Evolutionary conservation across 192 early-diverging fungal species (phyloP).

Genomic region (Coemansia erecta): DNA sequence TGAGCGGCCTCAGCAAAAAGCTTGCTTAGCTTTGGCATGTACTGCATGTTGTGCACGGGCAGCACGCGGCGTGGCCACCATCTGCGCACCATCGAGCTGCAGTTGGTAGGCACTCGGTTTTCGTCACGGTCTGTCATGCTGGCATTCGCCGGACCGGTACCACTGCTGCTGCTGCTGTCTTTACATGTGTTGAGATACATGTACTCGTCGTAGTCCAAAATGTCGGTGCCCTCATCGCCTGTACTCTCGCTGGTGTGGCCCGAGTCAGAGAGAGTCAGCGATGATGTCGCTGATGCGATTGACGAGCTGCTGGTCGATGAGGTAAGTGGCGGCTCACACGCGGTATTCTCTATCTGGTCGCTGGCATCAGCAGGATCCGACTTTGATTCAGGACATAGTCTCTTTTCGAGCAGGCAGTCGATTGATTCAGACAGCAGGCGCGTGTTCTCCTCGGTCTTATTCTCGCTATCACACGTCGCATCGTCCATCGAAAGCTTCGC

Average conservation of each 20-base stretch:
- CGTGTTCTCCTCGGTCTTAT: not conserved
- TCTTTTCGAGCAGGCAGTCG: conserved; percentile 7
- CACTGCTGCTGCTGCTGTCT: not conserved
- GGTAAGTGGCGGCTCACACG: not conserved
- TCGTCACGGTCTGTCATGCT: not conserved
- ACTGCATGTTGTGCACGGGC: conserved; percentile 50
- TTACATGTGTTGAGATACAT: conserved; percentile 33
- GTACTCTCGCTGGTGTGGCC: not conserved
- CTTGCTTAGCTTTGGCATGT: conserved; percentile 43
- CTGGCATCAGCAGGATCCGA: not conserved
- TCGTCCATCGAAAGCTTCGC: no score
- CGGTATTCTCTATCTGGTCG: not conserved
- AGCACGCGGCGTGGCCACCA: conserved; percentile 46
- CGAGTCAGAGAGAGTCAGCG: conserved; percentile 23
- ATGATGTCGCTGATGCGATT: conserved; percentile 16
- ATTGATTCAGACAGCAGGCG: conserved; percentile 8
- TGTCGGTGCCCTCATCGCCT: not conserved
- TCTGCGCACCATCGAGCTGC: not conserved
- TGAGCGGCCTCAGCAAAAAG: conserved; percentile 8
- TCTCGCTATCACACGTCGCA: not conserved
- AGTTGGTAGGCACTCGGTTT: not conserved
- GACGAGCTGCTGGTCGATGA: conserved; percentile 7
- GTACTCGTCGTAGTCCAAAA: conserved; percentile 34
- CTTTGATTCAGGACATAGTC: not conserved
- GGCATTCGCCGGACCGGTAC: not conserved